These are phyloP conservation scores for Crithidia sp. DNA, from an alignment of 208 protist genomes.

Conservation along the genomic window DNA sequence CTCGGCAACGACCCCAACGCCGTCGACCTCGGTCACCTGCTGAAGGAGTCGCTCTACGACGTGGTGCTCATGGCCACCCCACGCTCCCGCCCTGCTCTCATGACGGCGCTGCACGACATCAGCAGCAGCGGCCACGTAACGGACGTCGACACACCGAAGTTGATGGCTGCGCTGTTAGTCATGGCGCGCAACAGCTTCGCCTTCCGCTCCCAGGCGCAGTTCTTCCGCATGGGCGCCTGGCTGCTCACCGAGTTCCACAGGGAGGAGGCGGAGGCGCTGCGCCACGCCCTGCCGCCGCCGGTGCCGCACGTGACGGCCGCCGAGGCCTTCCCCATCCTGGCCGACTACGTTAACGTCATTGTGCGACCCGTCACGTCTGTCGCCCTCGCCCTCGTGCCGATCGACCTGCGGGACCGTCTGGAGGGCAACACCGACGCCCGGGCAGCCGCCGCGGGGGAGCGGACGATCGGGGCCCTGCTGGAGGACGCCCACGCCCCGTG, in stretches of 20 bases:
- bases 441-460: constrained; percentile 3
- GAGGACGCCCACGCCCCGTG: constrained; percentile 14
- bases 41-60: constrained; percentile 64
- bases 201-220: constrained; percentile 60
- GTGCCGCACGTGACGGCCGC: constrained; percentile 28
- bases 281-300: constrained; percentile 39
- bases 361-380: constrained; percentile 50
- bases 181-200: constrained; percentile 69
- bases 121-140: constrained; percentile 36
- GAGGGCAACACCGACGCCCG: constrained; percentile 53
- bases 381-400: constrained; percentile 62
- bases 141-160: constrained; percentile 40
- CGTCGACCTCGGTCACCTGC: constrained; percentile 37
- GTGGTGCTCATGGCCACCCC: constrained; percentile 48
- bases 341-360: constrained; percentile 57
- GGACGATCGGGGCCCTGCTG: constrained; percentile 1
- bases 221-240: constrained; percentile 41
- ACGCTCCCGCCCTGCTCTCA: constrained; percentile 40
- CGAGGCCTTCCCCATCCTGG: constrained; percentile 27
- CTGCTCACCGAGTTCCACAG: constrained; percentile 56
- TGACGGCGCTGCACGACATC: constrained; percentile 46
- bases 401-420: constrained; percentile 79
- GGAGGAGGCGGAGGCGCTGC: constrained; percentile 59
- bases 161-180: constrained; percentile 61
- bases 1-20: constrained; percentile 22